phyloP scores from a whole-genome alignment of 2,329 filamentous ascomycete genomes.

The Pseudodiploospora longispora region DNA sequence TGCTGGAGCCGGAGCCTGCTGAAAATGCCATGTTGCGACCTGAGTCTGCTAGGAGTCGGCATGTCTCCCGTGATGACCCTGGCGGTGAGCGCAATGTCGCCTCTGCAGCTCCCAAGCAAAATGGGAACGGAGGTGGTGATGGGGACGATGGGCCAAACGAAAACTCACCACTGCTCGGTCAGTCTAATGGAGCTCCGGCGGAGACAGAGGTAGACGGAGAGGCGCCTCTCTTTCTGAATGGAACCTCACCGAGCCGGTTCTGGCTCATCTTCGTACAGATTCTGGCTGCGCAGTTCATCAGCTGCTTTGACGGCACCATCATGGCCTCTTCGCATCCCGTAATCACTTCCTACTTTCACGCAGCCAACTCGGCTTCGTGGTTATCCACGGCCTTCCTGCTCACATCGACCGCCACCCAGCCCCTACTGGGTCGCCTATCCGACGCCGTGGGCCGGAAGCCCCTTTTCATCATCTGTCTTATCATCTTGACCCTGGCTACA shows the following conservation, averaged over 20 bases:
- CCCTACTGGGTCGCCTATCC: slow-evolving; percentile 64
- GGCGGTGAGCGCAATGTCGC: background rate
- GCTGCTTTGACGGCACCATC: slow-evolving; percentile 67
- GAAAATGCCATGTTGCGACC: slow-evolving; percentile 32
- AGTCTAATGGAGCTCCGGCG: background rate
- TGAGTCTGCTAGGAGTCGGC: slow-evolving; percentile 8
- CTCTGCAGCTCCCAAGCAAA: background rate
- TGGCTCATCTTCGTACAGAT: slow-evolving; percentile 55
- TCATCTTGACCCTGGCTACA: slow-evolving; percentile 57
- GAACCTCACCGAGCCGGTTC: slow-evolving; percentile 43
- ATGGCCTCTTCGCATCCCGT: slow-evolving; percentile 78
- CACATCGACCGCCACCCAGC: slow-evolving; percentile 69
- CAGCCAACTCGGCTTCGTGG: slow-evolving; percentile 75
- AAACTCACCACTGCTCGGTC: slow-evolving; percentile 18
- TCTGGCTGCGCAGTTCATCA: slow-evolving; percentile 49
- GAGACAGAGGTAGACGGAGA: background rate
- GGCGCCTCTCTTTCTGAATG: slow-evolving; percentile 32
- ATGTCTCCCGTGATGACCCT: background rate
- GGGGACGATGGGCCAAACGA: slow-evolving; percentile 10
- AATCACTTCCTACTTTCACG: slow-evolving; percentile 71
- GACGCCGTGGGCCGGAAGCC: slow-evolving; percentile 64
- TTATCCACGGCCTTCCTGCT: slow-evolving; percentile 71
- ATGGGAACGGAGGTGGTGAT: slow-evolving; percentile 7
- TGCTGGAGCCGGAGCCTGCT: slow-evolving; percentile 34
- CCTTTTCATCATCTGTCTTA: slow-evolving; percentile 56